Conservation (phyloP, 208 protist species). For the Acanthamoeba lenticulata region DNA sequence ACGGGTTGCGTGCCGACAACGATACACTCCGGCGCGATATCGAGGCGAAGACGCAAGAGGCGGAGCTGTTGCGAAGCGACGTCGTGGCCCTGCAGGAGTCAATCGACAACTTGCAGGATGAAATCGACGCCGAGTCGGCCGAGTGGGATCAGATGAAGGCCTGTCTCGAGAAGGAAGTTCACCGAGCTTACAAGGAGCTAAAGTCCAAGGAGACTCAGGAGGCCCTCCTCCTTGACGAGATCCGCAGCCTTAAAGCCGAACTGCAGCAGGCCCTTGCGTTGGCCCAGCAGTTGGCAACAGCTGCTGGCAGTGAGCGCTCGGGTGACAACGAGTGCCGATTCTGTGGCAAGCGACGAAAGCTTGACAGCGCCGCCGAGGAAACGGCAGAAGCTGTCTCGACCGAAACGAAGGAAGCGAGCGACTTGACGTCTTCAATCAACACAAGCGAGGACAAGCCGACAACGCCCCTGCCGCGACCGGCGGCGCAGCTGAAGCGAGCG, state of each 20-base stretch:
- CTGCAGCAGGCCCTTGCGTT: background rate
- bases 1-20: background rate
- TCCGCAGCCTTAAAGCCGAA: background rate
- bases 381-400: too few species aligned
- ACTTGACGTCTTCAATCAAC: too few species aligned
- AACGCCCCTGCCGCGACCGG: too few species aligned
- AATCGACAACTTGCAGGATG: background rate
- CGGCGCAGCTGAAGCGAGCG: background rate
- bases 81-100: background rate
- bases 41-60: background rate
- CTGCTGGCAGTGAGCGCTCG: too few species aligned
- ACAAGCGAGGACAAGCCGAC: too few species aligned
- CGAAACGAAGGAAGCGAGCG: too few species aligned
- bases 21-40: background rate
- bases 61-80: background rate
- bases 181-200: slow-evolving; percentile 31
- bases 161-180: slow-evolving; percentile 20
- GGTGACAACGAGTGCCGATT: background rate
- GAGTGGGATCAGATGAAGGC: background rate
- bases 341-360: background rate
- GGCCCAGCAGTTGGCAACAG: background rate
- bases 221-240: background rate
- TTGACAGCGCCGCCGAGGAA: background rate
- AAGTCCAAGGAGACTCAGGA: background rate
- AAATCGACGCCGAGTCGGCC: background rate